These are phyloP conservation scores for Veloboletus limbatus DNA, from an alignment of 1,284 basidiomycete species.

Conservation along the genomic window DNA sequence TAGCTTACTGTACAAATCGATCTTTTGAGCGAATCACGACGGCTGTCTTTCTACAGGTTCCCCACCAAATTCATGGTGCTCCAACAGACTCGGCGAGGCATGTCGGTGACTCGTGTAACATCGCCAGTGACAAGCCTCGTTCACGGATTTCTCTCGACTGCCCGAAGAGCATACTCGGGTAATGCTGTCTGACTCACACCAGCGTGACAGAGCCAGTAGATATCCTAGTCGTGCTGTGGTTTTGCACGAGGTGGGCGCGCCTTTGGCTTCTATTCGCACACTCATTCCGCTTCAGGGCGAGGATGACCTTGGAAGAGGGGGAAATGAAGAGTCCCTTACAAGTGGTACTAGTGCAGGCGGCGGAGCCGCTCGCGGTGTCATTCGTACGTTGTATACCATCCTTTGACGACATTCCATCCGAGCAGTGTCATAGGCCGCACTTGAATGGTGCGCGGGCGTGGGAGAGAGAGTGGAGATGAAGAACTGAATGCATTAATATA, in stretches of 20 bases:
- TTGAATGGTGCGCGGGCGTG: constrained; percentile 15
- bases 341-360: constrained; percentile 77
- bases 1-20: neutral
- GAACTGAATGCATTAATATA: constrained; percentile 1
- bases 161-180: constrained; percentile 68
- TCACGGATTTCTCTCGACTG: constrained; percentile 74
- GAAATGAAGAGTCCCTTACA: constrained; percentile 62
- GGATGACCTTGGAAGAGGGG: constrained; percentile 74
- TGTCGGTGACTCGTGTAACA: constrained; percentile 78
- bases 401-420: neutral
- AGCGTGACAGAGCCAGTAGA: neutral
- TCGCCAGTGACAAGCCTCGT: constrained; percentile 55
- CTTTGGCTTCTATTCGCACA: constrained; percentile 9
- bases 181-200: constrained; percentile 30
- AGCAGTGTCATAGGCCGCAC: constrained; percentile 16
- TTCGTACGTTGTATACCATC: constrained; percentile 44
- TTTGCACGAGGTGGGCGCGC: constrained; percentile 55
- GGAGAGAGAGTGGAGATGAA: neutral
- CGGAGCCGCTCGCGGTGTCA: constrained; percentile 72
- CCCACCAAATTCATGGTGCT: constrained; percentile 63
- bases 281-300: constrained; percentile 45
- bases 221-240: constrained; percentile 52
- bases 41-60: constrained; percentile 71
- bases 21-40: constrained; percentile 25
- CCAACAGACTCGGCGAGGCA: constrained; percentile 59